Conservation (phyloP, 164 flowering plant species). For the Paratinospora sagittata region DNA sequence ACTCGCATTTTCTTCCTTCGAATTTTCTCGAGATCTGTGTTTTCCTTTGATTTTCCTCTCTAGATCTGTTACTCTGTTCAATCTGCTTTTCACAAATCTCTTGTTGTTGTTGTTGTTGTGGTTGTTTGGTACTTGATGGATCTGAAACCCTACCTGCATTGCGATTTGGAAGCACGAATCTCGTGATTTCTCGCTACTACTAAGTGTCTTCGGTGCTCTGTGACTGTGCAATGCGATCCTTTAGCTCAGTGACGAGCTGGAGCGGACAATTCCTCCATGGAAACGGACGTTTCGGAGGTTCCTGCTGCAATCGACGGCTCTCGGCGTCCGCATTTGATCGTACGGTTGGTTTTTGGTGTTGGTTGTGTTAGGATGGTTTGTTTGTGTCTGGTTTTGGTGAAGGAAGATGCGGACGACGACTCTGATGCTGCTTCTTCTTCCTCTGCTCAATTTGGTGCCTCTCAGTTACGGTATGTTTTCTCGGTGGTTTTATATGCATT, state of each 20-base stretch:
- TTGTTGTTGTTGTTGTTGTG: no score
- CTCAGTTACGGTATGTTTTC: constrained; percentile 33
- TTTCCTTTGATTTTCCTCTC: not conserved
- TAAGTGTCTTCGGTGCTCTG: not conserved
- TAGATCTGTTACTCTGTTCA: not conserved
- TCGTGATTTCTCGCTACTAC: constrained; percentile 8
- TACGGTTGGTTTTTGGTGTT: constrained; percentile 1
- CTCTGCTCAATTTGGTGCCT: constrained; percentile 20
- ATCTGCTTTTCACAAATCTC: not conserved
- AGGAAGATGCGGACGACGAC: constrained; percentile 28
- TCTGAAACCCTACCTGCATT: constrained; percentile 27
- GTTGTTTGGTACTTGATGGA: constrained; percentile 28
- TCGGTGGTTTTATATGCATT: not conserved
- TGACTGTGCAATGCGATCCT: not conserved
- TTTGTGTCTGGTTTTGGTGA: constrained; percentile 14
- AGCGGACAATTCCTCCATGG: not conserved
- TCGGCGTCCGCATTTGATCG: not conserved
- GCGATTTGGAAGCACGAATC: constrained; percentile 25
- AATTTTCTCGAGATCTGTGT: not conserved
- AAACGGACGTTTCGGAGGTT: not conserved
- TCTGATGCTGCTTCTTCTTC: constrained; percentile 24
- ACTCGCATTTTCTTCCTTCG: not conserved
- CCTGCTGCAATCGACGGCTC: no score
- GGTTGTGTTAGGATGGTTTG: constrained; percentile 21
- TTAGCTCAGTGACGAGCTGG: not conserved